Evolutionary conservation across 768 basidiomycete genomes (phyloP).

Genomic region (Tephrocybe rancida): DNA sequence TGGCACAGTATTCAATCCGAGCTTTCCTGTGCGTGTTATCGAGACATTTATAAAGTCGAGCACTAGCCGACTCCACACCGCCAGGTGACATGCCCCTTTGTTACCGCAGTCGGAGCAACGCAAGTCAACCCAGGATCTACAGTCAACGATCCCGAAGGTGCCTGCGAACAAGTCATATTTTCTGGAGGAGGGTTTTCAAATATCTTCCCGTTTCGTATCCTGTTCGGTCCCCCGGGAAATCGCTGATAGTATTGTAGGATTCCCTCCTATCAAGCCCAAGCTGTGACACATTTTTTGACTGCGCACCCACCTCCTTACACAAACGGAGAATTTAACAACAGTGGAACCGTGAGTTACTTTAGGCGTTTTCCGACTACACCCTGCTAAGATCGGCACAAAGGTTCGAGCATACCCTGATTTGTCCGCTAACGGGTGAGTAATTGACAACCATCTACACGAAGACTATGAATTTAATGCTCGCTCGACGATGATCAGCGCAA

Average conservation of each 20-base stretch:
- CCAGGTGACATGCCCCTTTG: slow-evolving; percentile 47
- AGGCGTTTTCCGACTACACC: background rate
- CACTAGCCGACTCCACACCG: background rate
- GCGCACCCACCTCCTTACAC: slow-evolving; percentile 43
- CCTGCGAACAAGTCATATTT: slow-evolving; percentile 47
- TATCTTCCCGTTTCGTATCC: slow-evolving; percentile 33
- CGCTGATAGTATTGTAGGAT: slow-evolving; percentile 26
- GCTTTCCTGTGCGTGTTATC: slow-evolving; percentile 21
- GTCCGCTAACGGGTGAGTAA: slow-evolving; percentile 44
- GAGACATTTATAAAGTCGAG: background rate
- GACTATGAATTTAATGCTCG: background rate
- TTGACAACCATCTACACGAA: background rate
- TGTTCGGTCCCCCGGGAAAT: background rate
- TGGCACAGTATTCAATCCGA: slow-evolving; percentile 28
- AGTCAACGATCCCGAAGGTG: slow-evolving; percentile 44
- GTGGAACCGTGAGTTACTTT: slow-evolving; percentile 32
- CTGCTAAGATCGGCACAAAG: slow-evolving; percentile 21
- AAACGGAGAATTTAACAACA: slow-evolving; percentile 45
- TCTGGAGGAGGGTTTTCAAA: slow-evolving; percentile 57
- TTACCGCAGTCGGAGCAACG: slow-evolving; percentile 55
- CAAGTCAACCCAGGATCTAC: slow-evolving; percentile 47
- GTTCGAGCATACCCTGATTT: slow-evolving; percentile 52
- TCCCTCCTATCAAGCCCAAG: slow-evolving; percentile 46
- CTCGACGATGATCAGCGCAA: slow-evolving; percentile 27
- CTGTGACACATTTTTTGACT: slow-evolving; percentile 40